Evolutionary conservation across 305 asterid species (phyloP), one percentile per base, ranked within the genome.

Genomic region (Fraxinus dipetala): DNA sequence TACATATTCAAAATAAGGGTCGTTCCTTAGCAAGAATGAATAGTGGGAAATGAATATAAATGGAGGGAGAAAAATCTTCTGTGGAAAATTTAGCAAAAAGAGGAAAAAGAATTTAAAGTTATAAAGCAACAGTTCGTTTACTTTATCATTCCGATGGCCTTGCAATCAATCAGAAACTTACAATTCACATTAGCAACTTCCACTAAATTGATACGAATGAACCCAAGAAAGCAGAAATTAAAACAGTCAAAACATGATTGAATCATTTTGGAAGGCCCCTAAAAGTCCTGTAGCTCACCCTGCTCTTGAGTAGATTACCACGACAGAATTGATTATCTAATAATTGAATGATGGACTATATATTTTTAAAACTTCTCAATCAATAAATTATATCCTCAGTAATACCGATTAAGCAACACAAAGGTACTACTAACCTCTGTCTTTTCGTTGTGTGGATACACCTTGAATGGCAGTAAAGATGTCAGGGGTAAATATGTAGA

Each of bases 401-500:
- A 28, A 28, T 28, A 11, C n/a, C 38, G 6, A 67, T 67, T 4
- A 16, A 67, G 74, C 74, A 67, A 67, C 20, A 30, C 35, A 28
- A 32, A 67, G 20, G 74, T 67, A 67, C 74, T 9, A 8, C 88
- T 78, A 45, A 94, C 98, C 98, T 92, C 98, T 90, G 83, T 93
- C 98, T 86, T 93, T 92, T 82, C 98, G 83, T 78, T 94, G 91
- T 8, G 93, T 85, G 79, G 98, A 92, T 69, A 92, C 98, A 79
- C 89, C 92, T 89, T 94, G 97, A 87, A 94, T 93, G 78, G 98
- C 95, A 7, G 84, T 78, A 78, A 94, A 92, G 78, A 94, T 92
- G 56, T 93, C 95, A 0, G 97, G 97, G 26, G 98, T 94, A 87
- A 94, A 94, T 79, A 93, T 72, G 65, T 94, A 94, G 70, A 90